Percentiles rank a stretch among this genome's conserved stretches.
Evolutionary conservation across 2,329 filamentous ascomycete species (phyloP).

Genomic region (Neopestalotiopsis clavispora): DNA sequence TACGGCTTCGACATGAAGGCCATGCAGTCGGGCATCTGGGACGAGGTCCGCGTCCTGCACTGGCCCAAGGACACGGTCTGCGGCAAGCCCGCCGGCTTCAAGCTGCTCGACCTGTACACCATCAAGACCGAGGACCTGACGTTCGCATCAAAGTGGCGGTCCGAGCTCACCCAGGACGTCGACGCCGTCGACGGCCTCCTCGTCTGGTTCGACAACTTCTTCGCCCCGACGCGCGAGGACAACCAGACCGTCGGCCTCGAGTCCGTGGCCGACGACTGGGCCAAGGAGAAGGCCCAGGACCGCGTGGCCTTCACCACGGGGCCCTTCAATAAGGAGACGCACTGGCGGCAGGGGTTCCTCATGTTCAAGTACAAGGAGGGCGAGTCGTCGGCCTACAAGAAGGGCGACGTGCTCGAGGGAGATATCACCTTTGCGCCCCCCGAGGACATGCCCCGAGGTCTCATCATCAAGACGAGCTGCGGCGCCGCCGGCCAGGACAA

Average conservation of each 20-base stretch:
- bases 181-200: constrained; percentile 83
- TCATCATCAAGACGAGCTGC: constrained; percentile 72
- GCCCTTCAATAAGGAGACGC: constrained; percentile 75
- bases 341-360: constrained; percentile 88
- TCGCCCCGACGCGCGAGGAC: constrained; percentile 64
- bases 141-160: constrained; percentile 73
- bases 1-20: constrained; percentile 95
- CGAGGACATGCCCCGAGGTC: constrained; percentile 69
- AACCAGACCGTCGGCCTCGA: constrained; percentile 52
- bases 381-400: constrained; percentile 54
- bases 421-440: constrained; percentile 73
- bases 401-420: constrained; percentile 66
- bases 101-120: constrained; percentile 77
- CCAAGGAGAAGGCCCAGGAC: constrained; percentile 53
- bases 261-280: constrained; percentile 65
- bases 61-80: constrained; percentile 67
- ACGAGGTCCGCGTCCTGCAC: constrained; percentile 80
- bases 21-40: constrained; percentile 83
- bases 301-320: constrained; percentile 89
- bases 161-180: constrained; percentile 64
- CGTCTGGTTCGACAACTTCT: constrained; percentile 95
- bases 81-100: constrained; percentile 68
- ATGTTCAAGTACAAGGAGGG: constrained; percentile 61
- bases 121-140: constrained; percentile 73
- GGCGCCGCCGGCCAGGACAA: constrained; percentile 46